A percentile compares a stretch with the other conserved stretches of the same genome.
phyloP scores from a whole-genome alignment of 169 alveolate species.

The Cryptosporidium felis region DNA sequence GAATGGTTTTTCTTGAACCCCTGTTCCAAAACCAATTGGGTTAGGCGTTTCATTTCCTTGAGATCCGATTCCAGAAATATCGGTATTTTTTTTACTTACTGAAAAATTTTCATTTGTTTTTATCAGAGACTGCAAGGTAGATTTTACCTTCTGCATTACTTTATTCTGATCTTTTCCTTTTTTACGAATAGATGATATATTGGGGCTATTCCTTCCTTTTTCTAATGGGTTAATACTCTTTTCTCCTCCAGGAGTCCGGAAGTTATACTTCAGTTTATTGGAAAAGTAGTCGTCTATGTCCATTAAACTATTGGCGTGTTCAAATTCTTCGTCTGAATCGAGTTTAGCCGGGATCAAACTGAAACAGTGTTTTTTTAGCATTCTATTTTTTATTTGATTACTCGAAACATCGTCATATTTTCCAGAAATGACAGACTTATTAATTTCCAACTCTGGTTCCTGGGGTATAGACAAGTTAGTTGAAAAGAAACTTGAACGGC shows the following conservation, averaged over 20 bases:
- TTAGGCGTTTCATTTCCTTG: too few species aligned
- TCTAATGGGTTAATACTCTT: constrained; percentile 4
- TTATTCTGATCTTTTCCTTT: constrained; percentile 15
- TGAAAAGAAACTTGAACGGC: constrained; percentile 11
- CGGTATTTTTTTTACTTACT: not conserved
- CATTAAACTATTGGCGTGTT: constrained; percentile 18
- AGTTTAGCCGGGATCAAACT: not conserved
- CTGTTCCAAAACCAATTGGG: too few species aligned
- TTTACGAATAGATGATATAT: not conserved
- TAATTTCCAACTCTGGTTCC: constrained; percentile 18
- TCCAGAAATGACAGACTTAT: constrained; percentile 10
- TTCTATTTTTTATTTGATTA: constrained; percentile 44
- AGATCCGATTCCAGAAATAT: not conserved
- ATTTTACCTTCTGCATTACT: constrained; percentile 2
- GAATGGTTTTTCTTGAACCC: too few species aligned
- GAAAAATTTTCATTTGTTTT: not conserved
- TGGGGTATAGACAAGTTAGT: constrained; percentile 40
- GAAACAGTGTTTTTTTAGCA: constrained; percentile 29
- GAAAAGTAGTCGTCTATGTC: not conserved
- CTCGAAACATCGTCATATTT: constrained; percentile 30
- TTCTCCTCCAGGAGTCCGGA: not conserved
- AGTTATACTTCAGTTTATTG: not conserved
- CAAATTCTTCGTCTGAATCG: not conserved
- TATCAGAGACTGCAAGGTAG: constrained; percentile 7
- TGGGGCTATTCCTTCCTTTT: not conserved